Percentiles rank a stretch among this genome's conserved stretches.
phyloP scores from a whole-genome alignment of 75 land plant species.

The Pinus taeda region DNA sequence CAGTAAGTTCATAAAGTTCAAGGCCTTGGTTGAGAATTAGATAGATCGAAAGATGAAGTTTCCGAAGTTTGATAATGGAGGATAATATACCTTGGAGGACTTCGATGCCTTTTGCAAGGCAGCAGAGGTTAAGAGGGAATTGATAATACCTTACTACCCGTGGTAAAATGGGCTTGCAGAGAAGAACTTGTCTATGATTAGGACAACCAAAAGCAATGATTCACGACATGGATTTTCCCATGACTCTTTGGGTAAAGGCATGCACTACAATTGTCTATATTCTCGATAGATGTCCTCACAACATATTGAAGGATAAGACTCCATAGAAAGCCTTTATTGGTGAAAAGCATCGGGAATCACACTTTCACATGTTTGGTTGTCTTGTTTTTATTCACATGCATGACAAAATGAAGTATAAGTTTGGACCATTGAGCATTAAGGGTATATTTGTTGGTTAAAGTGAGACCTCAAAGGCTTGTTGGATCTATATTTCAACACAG shows the following conservation, averaged over 20 bases:
- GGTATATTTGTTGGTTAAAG: not conserved
- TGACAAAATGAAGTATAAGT: not conserved
- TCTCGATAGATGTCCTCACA: not conserved
- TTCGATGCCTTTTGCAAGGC: not conserved
- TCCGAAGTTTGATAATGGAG: not conserved
- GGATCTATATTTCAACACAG: not conserved
- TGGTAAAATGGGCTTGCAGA: not conserved
- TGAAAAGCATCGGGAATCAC: not conserved
- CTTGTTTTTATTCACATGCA: not conserved
- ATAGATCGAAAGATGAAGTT: not conserved
- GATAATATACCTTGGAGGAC: not conserved
- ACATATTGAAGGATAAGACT: not conserved
- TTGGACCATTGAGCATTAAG: not conserved
- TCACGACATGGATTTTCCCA: not conserved
- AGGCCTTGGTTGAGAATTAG: no score
- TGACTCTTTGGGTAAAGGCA: not conserved
- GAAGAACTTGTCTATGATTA: not conserved
- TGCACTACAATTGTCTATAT: not conserved
- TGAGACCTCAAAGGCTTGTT: not conserved
- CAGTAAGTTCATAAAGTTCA: no score
- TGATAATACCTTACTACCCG: not conserved
- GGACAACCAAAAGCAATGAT: not conserved
- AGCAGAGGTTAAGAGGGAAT: not conserved
- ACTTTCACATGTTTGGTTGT: not conserved
- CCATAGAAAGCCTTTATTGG: not conserved